These are phyloP conservation scores for Dittrichia graveolens DNA, from an alignment of 129 eudicot genomes.

Conservation along the genomic window DNA sequence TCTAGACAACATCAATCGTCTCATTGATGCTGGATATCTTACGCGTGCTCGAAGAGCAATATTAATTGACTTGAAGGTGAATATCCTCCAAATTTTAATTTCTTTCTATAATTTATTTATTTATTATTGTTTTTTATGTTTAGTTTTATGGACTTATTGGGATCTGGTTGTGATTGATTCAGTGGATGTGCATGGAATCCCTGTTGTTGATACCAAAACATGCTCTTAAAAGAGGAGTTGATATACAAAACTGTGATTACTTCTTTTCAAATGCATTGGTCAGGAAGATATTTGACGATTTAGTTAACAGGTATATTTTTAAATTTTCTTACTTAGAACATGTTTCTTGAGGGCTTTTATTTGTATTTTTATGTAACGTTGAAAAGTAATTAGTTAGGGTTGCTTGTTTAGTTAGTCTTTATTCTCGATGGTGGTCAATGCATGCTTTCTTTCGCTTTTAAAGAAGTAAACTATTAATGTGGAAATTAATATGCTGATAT, in stretches of 20 bases:
- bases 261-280: slow-evolving; percentile 54
- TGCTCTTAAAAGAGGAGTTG: slow-evolving; percentile 58
- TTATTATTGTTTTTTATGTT: not conserved
- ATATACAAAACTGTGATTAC: slow-evolving; percentile 19
- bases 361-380: not conserved
- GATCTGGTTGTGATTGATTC: slow-evolving; percentile 37
- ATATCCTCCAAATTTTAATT: not conserved
- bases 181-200: slow-evolving; percentile 93
- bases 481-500: not conserved
- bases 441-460: no score
- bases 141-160: slow-evolving; percentile 1
- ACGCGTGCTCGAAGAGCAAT: slow-evolving; percentile 77
- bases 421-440: no score
- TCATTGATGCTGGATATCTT: slow-evolving; percentile 64
- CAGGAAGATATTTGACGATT: slow-evolving; percentile 61
- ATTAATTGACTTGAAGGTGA: slow-evolving; percentile 91
- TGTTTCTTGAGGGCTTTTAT: no score
- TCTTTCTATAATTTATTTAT: not conserved
- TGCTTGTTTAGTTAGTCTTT: not conserved
- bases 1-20: slow-evolving; percentile 55
- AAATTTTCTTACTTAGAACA: no score
- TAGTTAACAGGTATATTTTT: slow-evolving; percentile 64
- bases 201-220: slow-evolving; percentile 56
- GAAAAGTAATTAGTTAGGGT: not conserved
- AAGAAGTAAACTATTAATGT: no score